Percentiles rank a stretch among this genome's conserved stretches.
Evolutionary conservation across 768 basidiomycete genomes (phyloP).

Genomic region (Leucosporidium scottii): DNA sequence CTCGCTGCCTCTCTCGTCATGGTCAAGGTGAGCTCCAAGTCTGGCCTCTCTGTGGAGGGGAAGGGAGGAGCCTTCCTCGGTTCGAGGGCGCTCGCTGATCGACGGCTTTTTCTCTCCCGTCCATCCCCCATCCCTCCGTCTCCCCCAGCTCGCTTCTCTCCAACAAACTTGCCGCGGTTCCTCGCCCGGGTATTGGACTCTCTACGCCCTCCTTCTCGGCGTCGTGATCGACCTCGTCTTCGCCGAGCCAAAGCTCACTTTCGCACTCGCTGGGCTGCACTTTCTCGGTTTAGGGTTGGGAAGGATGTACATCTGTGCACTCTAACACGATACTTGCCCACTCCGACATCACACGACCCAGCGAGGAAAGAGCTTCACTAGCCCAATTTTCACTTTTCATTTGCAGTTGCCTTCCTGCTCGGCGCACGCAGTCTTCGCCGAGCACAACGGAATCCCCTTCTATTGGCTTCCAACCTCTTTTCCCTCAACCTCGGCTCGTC

Average conservation of each 20-base stretch:
- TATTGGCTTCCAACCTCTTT: no score
- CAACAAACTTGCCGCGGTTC: background rate
- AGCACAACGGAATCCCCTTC: no score
- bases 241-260: background rate
- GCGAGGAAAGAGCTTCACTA: no score
- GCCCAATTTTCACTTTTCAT: no score
- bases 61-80: background rate
- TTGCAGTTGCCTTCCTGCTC: no score
- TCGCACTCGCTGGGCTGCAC: background rate
- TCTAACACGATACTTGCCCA: no score
- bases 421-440: no score
- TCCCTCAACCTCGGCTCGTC: no score
- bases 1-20: background rate
- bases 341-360: no score
- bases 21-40: no score
- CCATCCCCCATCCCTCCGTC: background rate
- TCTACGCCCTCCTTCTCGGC: constrained; percentile 1
- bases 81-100: background rate
- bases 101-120: background rate
- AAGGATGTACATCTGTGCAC: no score
- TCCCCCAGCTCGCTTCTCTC: background rate
- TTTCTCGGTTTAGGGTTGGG: no score
- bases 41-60: background rate
- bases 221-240: background rate
- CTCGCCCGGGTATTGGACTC: background rate